phyloP scores from a whole-genome alignment of 2,329 filamentous ascomycete genomes.

The Sphaerostilbella broomeana region DNA sequence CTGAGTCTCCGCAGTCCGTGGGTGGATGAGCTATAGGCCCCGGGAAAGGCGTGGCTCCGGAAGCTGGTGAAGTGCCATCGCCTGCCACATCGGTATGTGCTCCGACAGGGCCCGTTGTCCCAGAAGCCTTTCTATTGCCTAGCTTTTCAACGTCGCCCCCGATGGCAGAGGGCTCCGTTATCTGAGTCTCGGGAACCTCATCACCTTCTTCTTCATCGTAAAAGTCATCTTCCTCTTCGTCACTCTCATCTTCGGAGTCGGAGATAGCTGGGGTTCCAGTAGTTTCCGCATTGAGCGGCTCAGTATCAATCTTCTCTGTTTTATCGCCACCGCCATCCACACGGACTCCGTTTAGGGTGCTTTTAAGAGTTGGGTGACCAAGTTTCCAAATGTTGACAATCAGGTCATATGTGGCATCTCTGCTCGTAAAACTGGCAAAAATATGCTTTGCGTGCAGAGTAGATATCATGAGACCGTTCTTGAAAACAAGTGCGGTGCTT shows the following conservation, averaged over 20 bases:
- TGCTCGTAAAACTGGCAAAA: constrained; percentile 89
- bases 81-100: constrained; percentile 42
- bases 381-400: constrained; percentile 99
- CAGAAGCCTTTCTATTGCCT: constrained; percentile 67
- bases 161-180: constrained; percentile 32
- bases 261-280: constrained; percentile 45
- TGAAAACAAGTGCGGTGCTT: constrained; percentile 90
- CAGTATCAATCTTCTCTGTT: constrained; percentile 70
- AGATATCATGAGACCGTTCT: constrained; percentile 94
- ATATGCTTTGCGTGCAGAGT: constrained; percentile 92
- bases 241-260: constrained; percentile 55
- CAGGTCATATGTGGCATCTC: constrained; percentile 93
- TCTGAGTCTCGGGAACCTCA: constrained; percentile 58
- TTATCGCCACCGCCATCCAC: constrained; percentile 84
- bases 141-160: constrained; percentile 55
- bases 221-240: constrained; percentile 63
- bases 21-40: constrained; percentile 75
- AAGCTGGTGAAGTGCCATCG: constrained; percentile 38
- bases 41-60: constrained; percentile 61
- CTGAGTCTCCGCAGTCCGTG: constrained; percentile 76
- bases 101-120: constrained; percentile 38
- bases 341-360: constrained; percentile 80
- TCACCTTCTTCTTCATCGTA: constrained; percentile 77
- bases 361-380: constrained; percentile 84
- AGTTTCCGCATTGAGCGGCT: constrained; percentile 28